phyloP scores from a whole-genome alignment of 2,329 filamentous ascomycete genomes.

The Chaetomiaceae sp. region DNA sequence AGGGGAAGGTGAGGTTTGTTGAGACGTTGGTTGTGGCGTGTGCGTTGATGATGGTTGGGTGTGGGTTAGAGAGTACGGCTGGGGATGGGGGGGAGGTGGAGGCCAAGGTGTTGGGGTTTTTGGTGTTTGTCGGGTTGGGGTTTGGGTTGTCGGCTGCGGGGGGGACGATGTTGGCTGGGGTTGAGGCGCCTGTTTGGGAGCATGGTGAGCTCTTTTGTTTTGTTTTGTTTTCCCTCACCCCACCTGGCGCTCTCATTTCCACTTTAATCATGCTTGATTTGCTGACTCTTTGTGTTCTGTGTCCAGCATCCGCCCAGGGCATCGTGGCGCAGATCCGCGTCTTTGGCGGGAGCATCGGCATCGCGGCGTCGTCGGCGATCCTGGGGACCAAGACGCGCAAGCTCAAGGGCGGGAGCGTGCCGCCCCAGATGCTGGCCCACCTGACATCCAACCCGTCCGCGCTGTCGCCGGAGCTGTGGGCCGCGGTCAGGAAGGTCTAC shows the following conservation, averaged over 20 bases:
- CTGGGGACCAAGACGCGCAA: conserved; percentile 33
- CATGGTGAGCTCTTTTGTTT: conserved; percentile 37
- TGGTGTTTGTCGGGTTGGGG: conserved; percentile 48
- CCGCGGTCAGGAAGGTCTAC: conserved; percentile 36
- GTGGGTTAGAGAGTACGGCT: conserved; percentile 42
- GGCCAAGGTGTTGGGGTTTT: conserved; percentile 44
- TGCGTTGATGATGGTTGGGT: conserved; percentile 42
- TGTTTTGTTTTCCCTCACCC: no score
- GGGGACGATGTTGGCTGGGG: conserved; percentile 41
- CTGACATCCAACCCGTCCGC: conserved; percentile 13
- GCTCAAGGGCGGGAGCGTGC: conserved; percentile 28
- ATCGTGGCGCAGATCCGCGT: conserved; percentile 48
- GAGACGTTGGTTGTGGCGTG: conserved; percentile 42
- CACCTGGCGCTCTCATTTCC: no score
- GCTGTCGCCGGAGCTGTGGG: conserved; percentile 30
- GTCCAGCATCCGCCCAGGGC: conserved; percentile 46
- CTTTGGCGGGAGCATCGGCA: conserved; percentile 50
- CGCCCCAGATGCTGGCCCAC: conserved; percentile 28
- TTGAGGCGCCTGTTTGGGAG: conserved; percentile 40
- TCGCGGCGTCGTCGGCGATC: conserved; percentile 48
- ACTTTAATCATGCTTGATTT: no score
- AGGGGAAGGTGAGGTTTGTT: conserved; percentile 37
- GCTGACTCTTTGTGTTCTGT: conserved; percentile 16
- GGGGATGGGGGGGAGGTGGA: conserved; percentile 34
- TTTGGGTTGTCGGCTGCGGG: conserved; percentile 46